Base-by-base conservation (phyloP, 1,284 basidiomycete genomes). In the Trichosporon coremiiforme region DNA sequence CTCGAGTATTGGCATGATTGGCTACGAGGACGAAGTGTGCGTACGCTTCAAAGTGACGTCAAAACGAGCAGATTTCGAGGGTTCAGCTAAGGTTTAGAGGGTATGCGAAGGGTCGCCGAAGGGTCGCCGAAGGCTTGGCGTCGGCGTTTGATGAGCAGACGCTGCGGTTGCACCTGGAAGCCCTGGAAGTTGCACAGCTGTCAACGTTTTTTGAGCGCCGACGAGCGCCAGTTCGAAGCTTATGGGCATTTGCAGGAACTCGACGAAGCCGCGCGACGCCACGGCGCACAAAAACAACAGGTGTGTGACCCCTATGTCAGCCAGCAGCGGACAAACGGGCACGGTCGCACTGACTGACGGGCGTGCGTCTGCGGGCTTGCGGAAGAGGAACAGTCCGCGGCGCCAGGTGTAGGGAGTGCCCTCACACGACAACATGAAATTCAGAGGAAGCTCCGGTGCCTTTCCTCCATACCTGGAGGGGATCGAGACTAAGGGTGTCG, bases 61-160 rank as follows among this genome's bases (percentile, higher is more conserved):
- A 53, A 53, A 25, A 53, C 12, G 50, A 17, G 10, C 50, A 25
- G 50, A 53, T 22, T n/a, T 50, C 50, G 50, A 53, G 50, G 22
- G 22, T 53, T 8, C 22, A 38, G 13, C 25, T 25, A 25, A 25
- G 25, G 25, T 25, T 25, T 25, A 25, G 25, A 25, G 25, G 25
- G 25, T 25, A 25, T 25, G 25, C 25, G 25, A 25, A 38, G 36
- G 9, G 10, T 35, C 6, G 9, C 9, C 33, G 33, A 35, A 53
- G 50, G 50, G 50, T 53, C 50, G 17, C 50, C 20, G 50, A 53
- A 53, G 10, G 50, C 50, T 22, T 53, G 50, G 20, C 50, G 50
- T 22, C 50, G 50, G 50, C 50, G 50, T 53, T 25, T 53, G 22
- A 53, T 53, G 20, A 53, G 50, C 50, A 53, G 50, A 53, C 50